Base-by-base conservation (phyloP, 345 rosid species). In the Murraya koenigii region DNA sequence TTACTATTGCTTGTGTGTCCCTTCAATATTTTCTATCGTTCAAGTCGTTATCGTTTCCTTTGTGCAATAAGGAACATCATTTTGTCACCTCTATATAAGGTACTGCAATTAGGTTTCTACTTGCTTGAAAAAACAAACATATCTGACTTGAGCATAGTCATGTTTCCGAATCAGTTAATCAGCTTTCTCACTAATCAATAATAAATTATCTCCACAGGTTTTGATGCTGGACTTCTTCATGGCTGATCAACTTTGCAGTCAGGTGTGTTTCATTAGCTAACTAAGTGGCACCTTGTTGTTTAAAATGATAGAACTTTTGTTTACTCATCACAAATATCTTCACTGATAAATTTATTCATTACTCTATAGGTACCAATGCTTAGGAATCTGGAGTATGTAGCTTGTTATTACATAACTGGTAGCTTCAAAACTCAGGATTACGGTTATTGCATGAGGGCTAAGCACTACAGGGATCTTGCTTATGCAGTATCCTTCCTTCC, bases 181-280 rank as follows among this genome's bases (percentile, higher is more conserved):
- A 47, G 10, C 33, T 78, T 78, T 59, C 69, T 67, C 59, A 68
- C 19, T 9, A 44, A 69, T 62, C 54, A 23, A 22, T 19, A 58
- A n/a, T 67, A 54, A 62, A 20, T 8, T 56, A 32, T 78, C 66
- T 61, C 33, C 79, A 75, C 88, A 90, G 94, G 98, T 96, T 75
- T 88, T 89, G 72, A 97, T 97, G 99, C 86, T 97, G 78, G 99
- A 97, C 83, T 97, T 97, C 88, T 97, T 97, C 91, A 94, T 97
- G 98, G 99, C 99, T 65, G 99, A 97, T 83, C 99, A 96, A 71
- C 91, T 96, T 64, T 94, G 97, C 74, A 96, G 99, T 78, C 99
- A 94, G 95, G 98, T 93, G 81, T 44, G 28, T 52, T 75, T 72
- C 23, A 56, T 32, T 52, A 75, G 28, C 63, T 7, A 52, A 52